Evolutionary conservation across 306 rosid genomes (phyloP).

Genomic region (Dalbergia cochinchinensis): DNA sequence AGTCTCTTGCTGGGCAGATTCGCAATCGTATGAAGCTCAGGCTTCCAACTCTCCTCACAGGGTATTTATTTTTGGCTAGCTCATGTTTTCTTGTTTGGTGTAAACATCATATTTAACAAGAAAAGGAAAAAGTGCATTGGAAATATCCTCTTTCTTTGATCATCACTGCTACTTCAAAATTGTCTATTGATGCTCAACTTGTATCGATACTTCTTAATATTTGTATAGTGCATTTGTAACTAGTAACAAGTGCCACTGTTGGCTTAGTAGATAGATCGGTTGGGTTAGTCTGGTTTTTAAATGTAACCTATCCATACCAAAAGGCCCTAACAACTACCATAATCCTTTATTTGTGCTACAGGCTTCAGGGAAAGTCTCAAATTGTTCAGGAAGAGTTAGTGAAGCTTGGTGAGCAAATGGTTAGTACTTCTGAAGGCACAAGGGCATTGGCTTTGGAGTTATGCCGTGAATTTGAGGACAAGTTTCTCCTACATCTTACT

Average conservation of each 20-base stretch:
- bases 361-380: constrained; percentile 92
- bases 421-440: constrained; percentile 89
- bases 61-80: constrained; percentile 63
- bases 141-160: constrained; percentile 23
- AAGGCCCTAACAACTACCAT: constrained; percentile 11
- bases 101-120: constrained; percentile 21
- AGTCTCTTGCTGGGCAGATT: constrained; percentile 88
- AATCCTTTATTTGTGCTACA: constrained; percentile 47
- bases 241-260: constrained; percentile 5
- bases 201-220: constrained; percentile 3
- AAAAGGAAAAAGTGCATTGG: neutral
- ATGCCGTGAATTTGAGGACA: constrained; percentile 99
- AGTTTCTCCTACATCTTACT: constrained; percentile 92
- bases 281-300: constrained; percentile 14
- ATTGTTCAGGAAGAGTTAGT: constrained; percentile 91
- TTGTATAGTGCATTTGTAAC: neutral
- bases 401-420: constrained; percentile 93
- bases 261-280: constrained; percentile 2
- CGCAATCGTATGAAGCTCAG: constrained; percentile 93
- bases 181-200: neutral
- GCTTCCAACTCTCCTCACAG: constrained; percentile 91
- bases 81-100: constrained; percentile 15
- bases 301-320: neutral
- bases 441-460: constrained; percentile 96
- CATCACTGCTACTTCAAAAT: neutral